Percentiles rank a stretch among this genome's conserved stretches.
Evolutionary conservation across 2,329 filamentous ascomycete species (phyloP).

Genomic region (Aureobasidium vineae): DNA sequence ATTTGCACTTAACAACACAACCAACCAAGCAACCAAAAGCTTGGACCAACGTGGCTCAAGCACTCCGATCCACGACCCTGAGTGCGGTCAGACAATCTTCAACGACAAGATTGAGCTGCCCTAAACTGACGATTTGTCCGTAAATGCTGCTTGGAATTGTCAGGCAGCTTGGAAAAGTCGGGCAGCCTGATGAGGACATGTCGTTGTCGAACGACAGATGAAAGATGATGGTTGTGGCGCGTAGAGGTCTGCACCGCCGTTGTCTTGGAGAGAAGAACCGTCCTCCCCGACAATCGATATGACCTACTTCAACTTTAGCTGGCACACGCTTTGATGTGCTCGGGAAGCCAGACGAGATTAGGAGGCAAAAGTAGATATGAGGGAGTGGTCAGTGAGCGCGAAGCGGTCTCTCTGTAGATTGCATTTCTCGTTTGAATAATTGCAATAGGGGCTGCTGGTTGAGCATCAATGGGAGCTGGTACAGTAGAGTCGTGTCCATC

Average conservation of each 20-base stretch:
- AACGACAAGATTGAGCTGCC: constrained; percentile 7
- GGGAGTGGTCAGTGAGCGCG: not conserved
- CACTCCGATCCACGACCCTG: constrained; percentile 17
- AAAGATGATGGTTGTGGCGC: constrained; percentile 12
- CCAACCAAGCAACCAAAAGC: constrained; percentile 21
- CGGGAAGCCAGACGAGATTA: not conserved
- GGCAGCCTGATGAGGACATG: constrained; percentile 1
- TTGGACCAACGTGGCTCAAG: constrained; percentile 18
- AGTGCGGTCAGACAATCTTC: constrained; percentile 10
- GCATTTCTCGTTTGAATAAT: not conserved
- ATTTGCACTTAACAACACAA: constrained; percentile 13
- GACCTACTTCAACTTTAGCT: not conserved
- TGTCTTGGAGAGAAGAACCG: constrained; percentile 23
- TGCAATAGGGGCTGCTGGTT: not conserved
- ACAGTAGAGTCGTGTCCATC: not conserved
- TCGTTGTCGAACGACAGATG: constrained; percentile 12
- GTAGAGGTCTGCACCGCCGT: constrained; percentile 14
- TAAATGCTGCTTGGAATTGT: not conserved
- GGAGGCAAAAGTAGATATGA: not conserved
- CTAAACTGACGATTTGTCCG: not conserved
- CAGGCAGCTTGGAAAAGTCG: not conserved
- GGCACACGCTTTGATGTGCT: not conserved
- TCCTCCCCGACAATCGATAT: constrained; percentile 18
- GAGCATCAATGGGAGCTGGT: not conserved
- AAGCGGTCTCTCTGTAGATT: not conserved